A percentile compares a stretch with the other conserved stretches of the same genome.
Conservation (phyloP, 1,284 basidiomycete genomes). For the Ceratobasidium papillatum region DNA sequence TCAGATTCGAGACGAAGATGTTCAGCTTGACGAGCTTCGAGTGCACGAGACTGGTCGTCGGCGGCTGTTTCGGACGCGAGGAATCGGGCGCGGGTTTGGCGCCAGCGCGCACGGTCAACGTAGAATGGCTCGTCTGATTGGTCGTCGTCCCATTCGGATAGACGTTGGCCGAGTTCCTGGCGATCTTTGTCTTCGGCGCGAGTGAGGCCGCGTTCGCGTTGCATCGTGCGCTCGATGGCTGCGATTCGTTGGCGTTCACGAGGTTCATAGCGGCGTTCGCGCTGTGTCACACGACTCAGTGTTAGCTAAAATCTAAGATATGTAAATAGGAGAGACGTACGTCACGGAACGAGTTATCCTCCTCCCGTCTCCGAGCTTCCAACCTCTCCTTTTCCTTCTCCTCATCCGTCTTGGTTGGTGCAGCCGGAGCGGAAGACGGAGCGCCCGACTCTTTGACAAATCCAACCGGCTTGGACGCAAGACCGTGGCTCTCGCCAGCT, state of each 20-base stretch:
- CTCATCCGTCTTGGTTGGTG: slow-evolving; percentile 76
- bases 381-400: slow-evolving; percentile 82
- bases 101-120: slow-evolving; percentile 82
- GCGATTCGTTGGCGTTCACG: slow-evolving; percentile 80
- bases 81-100: slow-evolving; percentile 68
- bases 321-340: slow-evolving; percentile 61
- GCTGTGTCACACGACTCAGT: slow-evolving; percentile 55
- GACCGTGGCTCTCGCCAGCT: slow-evolving; percentile 68
- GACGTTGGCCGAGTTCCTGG: slow-evolving; percentile 71
- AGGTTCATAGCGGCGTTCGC: slow-evolving; percentile 82
- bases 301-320: background rate
- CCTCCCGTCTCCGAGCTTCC: slow-evolving; percentile 74
- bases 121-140: slow-evolving; percentile 88
- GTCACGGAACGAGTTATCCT: slow-evolving; percentile 83
- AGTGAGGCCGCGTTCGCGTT: slow-evolving; percentile 71
- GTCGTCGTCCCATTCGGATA: slow-evolving; percentile 90
- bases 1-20: slow-evolving; percentile 86
- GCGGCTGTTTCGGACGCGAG: slow-evolving; percentile 78
- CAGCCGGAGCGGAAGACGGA: slow-evolving; percentile 23
- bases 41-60: slow-evolving; percentile 80
- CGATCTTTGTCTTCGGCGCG: slow-evolving; percentile 80
- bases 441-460: slow-evolving; percentile 75
- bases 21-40: slow-evolving; percentile 84
- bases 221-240: slow-evolving; percentile 75
- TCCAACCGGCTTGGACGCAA: slow-evolving; percentile 71